Evolutionary conservation across 73 alveolate species (phyloP).

Genomic region (Paramecium sexaurelia): DNA sequence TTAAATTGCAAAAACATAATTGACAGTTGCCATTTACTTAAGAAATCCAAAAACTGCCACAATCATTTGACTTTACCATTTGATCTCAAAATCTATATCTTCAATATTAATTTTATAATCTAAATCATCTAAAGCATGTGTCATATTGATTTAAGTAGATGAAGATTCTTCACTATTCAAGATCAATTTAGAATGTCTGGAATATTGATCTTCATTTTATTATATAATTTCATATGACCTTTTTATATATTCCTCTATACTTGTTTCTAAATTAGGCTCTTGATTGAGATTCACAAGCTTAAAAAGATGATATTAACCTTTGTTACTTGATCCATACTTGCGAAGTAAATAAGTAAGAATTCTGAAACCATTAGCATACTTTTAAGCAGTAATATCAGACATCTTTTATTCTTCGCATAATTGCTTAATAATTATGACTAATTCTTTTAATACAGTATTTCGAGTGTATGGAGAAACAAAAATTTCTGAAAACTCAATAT

Average conservation of each 20-base stretch:
- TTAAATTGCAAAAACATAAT: neutral
- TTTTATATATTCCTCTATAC: neutral
- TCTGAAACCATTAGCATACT: slow-evolving; percentile 20
- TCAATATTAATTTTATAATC: slow-evolving; percentile 42
- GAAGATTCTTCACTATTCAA: neutral
- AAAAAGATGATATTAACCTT: neutral
- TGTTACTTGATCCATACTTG: neutral
- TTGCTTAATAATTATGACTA: neutral
- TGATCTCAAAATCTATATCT: slow-evolving; percentile 32
- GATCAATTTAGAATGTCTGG: neutral
- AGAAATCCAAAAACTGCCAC: neutral
- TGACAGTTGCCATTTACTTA: neutral
- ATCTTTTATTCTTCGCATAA: slow-evolving; percentile 10
- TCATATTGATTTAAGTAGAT: neutral
- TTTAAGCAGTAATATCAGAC: neutral
- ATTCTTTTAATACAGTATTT: neutral
- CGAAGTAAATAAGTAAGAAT: neutral
- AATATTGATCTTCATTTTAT: slow-evolving; percentile 6
- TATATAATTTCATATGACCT: neutral
- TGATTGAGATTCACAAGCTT: neutral
- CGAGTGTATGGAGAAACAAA: neutral
- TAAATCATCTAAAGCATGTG: slow-evolving; percentile 15
- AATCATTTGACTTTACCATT: slow-evolving; percentile 13
- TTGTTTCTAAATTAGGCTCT: neutral
- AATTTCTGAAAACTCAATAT: neutral